Evolutionary conservation across 1,284 basidiomycete genomes (phyloP).

Genomic region (Ustilago trichophora): DNA sequence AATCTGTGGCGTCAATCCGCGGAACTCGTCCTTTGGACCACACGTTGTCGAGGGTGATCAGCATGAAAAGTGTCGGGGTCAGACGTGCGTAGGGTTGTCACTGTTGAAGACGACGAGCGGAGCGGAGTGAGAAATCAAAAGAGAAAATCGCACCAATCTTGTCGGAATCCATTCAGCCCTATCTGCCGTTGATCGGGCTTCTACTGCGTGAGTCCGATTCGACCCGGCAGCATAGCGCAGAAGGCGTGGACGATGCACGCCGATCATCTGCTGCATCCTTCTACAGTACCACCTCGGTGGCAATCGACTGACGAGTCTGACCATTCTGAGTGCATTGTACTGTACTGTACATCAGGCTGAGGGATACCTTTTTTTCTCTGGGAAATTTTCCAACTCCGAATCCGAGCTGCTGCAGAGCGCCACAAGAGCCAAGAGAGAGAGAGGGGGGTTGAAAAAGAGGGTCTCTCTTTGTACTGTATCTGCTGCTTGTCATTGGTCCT

Average conservation of each 20-base stretch:
- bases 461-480: too few relatives aligned
- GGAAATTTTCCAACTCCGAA: slow-evolving; percentile 2
- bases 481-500: too few relatives aligned
- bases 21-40: neutral
- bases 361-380: too few relatives aligned
- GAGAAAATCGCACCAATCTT: too few relatives aligned
- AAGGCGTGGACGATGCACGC: neutral
- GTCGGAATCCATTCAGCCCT: neutral
- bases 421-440: neutral
- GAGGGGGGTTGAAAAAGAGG: neutral
- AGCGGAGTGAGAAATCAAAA: slow-evolving; percentile 34
- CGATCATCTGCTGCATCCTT: neutral
- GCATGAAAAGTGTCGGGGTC: slow-evolving; percentile 11
- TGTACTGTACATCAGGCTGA: too few relatives aligned
- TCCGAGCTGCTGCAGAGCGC: neutral
- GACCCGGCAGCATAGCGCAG: neutral
- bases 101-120: slow-evolving; percentile 12
- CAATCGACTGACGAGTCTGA: neutral
- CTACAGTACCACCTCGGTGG: neutral
- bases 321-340: too few relatives aligned
- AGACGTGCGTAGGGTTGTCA: slow-evolving; percentile 23
- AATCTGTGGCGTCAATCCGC: neutral
- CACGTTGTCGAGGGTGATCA: neutral
- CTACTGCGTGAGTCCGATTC: neutral
- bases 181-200: neutral